Percentiles rank a stretch among this genome's conserved stretches.
Conservation (phyloP, 1,284 basidiomycete species). For the Earliella scabrosa region DNA sequence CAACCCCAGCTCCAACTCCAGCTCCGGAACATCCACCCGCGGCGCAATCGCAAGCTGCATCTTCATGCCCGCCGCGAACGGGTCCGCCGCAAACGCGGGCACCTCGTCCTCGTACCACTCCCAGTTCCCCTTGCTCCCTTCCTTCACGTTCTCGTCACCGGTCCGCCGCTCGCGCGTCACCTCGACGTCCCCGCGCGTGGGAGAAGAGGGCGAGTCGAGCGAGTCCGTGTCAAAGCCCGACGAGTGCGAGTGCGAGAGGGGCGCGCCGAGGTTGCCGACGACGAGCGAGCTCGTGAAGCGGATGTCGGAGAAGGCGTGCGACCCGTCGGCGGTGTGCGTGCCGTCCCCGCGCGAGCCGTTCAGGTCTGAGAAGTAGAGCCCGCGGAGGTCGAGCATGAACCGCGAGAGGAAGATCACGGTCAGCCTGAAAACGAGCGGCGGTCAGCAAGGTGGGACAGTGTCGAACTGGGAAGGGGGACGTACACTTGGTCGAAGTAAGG, state of each 20-base stretch:
- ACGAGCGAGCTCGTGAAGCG: slow-evolving; percentile 1
- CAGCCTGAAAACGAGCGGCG: not conserved
- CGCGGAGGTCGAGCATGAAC: slow-evolving; percentile 20
- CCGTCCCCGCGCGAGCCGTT: not conserved
- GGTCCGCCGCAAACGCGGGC: not conserved
- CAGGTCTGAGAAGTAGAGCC: slow-evolving; percentile 10
- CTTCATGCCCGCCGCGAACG: slow-evolving; percentile 7
- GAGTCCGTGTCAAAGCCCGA: not conserved
- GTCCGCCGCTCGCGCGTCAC: not conserved
- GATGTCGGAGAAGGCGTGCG: slow-evolving; percentile 5
- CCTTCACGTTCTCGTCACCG: not conserved
- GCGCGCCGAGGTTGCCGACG: slow-evolving; percentile 12
- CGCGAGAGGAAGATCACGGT: slow-evolving; percentile 5
- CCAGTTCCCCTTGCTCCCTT: not conserved
- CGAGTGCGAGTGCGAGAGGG: not conserved
- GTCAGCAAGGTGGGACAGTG: not conserved
- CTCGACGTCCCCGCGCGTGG: not conserved
- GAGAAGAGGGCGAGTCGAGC: not conserved
- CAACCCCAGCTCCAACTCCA: not conserved
- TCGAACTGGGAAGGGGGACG: not conserved
- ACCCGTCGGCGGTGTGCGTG: not conserved
- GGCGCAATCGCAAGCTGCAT: not conserved
- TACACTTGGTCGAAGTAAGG: slow-evolving; percentile 8
- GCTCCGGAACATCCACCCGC: not conserved
- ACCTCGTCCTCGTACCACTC: slow-evolving; percentile 7